phyloP scores from a whole-genome alignment of 2,329 filamentous ascomycete species.

The Cladosporium sp. region DNA sequence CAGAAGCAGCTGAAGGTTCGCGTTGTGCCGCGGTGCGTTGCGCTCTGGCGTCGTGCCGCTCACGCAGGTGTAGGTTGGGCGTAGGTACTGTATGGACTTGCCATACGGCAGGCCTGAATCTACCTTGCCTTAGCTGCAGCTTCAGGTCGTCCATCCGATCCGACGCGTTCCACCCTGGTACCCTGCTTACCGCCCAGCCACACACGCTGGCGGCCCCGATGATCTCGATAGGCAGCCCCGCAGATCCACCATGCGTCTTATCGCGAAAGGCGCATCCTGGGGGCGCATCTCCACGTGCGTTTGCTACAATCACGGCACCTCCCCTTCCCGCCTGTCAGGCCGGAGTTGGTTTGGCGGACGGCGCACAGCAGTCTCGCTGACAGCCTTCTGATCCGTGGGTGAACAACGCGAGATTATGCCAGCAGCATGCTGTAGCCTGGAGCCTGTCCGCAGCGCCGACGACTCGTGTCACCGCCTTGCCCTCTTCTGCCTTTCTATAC shows the following conservation, averaged over 20 bases:
- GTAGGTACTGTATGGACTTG: neutral
- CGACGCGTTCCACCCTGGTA: neutral
- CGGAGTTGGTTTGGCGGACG: neutral
- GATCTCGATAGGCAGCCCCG: conserved; percentile 13
- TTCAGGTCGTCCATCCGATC: neutral
- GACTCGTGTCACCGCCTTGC: conserved; percentile 1
- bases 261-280: conserved; percentile 13
- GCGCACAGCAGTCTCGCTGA: neutral
- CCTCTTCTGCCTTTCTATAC: neutral
- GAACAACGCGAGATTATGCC: neutral
- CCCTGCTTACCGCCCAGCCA: neutral
- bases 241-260: neutral
- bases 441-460: neutral
- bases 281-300: conserved; percentile 15
- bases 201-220: neutral
- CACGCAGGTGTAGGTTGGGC: neutral
- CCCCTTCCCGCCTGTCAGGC: conserved; percentile 17
- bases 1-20: neutral
- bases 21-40: neutral
- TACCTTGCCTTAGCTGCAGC: conserved; percentile 2
- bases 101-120: neutral
- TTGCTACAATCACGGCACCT: conserved; percentile 7
- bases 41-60: neutral
- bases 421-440: neutral
- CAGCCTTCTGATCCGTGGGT: neutral